These are phyloP conservation scores for Colletotrichum sp. DNA, from an alignment of 2,329 filamentous ascomycete species.

Conservation along the genomic window DNA sequence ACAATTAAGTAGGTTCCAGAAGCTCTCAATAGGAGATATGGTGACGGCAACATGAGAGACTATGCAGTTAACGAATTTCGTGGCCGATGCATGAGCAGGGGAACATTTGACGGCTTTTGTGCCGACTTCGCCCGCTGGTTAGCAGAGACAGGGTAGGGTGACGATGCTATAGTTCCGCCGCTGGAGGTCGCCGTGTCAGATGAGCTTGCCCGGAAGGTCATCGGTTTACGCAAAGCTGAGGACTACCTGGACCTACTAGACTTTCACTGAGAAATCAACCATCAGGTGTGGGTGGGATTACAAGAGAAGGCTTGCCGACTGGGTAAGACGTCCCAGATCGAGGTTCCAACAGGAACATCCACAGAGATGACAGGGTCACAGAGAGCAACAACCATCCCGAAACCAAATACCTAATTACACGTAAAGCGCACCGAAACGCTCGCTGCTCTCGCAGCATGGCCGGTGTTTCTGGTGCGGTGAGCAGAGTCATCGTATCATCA, in stretches of 20 bases:
- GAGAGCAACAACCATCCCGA: not conserved
- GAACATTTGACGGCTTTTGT: not conserved
- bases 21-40: not conserved
- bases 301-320: not conserved
- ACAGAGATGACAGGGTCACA: not conserved
- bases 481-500: not conserved
- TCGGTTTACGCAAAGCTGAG: not conserved
- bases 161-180: not conserved
- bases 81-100: not conserved
- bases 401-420: not conserved
- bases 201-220: not conserved
- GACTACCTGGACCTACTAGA: not conserved
- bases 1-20: not conserved
- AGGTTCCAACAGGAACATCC: not conserved
- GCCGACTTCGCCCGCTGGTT: not conserved
- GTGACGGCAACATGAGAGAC: not conserved
- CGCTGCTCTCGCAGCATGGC: not conserved
- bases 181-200: not conserved
- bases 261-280: not conserved
- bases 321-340: not conserved
- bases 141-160: not conserved
- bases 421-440: fast-evolving
- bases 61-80: not conserved
- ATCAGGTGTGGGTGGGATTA: not conserved
- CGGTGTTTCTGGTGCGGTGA: not conserved